These are phyloP conservation scores for Boletus vermiculosoides DNA, from an alignment of 768 basidiomycete species.

Conservation along the genomic window DNA sequence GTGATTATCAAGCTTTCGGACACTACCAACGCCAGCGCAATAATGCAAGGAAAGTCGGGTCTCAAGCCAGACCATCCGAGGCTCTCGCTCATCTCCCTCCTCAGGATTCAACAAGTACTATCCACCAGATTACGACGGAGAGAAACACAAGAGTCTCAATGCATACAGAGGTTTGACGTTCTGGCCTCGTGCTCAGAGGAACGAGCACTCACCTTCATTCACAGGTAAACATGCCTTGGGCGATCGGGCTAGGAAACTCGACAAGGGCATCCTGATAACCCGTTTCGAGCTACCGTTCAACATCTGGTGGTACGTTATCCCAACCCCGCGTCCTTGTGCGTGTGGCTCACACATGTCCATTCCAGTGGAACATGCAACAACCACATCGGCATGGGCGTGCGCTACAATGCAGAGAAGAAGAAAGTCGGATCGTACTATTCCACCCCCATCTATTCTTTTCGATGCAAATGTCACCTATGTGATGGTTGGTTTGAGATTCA, in stretches of 20 bases:
- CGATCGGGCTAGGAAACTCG: slow-evolving; percentile 90
- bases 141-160: slow-evolving; percentile 71
- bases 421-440: slow-evolving; percentile 94
- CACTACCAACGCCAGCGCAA: neutral
- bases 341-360: neutral
- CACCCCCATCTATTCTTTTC: slow-evolving; percentile 91
- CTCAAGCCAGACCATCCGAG: neutral
- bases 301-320: slow-evolving; percentile 80
- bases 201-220: neutral
- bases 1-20: neutral
- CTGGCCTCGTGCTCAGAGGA: neutral
- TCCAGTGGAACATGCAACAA: slow-evolving; percentile 87
- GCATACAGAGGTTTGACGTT: slow-evolving; percentile 56
- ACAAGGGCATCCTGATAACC: slow-evolving; percentile 93
- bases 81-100: slow-evolving; percentile 6
- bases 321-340: too few species aligned
- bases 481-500: slow-evolving; percentile 97
- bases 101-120: slow-evolving; percentile 78
- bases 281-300: slow-evolving; percentile 97
- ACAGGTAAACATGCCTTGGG: slow-evolving; percentile 92
- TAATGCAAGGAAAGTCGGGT: slow-evolving; percentile 41
- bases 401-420: slow-evolving; percentile 99
- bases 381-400: slow-evolving; percentile 98
- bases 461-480: slow-evolving; percentile 97
- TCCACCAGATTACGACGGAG: slow-evolving; percentile 72